phyloP scores from a whole-genome alignment of 345 rosid genomes.

The Eucalyptus paniculata region DNA sequence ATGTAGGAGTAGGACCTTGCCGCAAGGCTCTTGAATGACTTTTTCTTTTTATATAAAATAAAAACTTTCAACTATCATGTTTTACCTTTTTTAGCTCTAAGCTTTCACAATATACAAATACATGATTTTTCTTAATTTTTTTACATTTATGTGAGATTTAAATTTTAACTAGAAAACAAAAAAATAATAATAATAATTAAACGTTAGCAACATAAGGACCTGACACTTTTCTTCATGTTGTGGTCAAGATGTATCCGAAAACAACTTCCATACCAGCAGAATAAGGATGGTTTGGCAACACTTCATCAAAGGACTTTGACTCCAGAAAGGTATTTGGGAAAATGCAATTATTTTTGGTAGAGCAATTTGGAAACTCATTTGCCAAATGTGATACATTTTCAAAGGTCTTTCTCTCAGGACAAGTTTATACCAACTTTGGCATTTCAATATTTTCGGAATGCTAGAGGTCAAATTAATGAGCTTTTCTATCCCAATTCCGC shows the following conservation, averaged over 20 bases:
- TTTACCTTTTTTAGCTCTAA: not conserved
- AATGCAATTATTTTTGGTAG: not conserved
- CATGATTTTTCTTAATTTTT: not conserved
- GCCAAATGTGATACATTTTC: not conserved
- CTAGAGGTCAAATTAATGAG: not conserved
- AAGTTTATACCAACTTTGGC: not conserved
- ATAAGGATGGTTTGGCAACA: not conserved
- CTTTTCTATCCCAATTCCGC: not conserved
- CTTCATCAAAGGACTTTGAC: not conserved
- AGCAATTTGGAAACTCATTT: not conserved
- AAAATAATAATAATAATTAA: too few relatives aligned
- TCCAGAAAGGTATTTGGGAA: not conserved
- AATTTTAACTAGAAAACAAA: not conserved
- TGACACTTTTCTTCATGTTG: not conserved
- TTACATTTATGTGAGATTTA: not conserved
- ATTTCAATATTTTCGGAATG: not conserved
- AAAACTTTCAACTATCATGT: not conserved
- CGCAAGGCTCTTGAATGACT: not conserved
- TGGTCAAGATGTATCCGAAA: not conserved
- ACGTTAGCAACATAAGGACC: not conserved
- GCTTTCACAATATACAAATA: not conserved
- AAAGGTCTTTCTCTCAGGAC: not conserved
- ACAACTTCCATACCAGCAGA: not conserved
- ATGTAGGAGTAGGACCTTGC: not conserved
- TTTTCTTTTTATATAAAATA: not conserved